Evolutionary conservation across 2,329 filamentous ascomycete genomes (phyloP), one percentile per base, ranked within the genome.

Genomic region (Talaromyces sp.): DNA sequence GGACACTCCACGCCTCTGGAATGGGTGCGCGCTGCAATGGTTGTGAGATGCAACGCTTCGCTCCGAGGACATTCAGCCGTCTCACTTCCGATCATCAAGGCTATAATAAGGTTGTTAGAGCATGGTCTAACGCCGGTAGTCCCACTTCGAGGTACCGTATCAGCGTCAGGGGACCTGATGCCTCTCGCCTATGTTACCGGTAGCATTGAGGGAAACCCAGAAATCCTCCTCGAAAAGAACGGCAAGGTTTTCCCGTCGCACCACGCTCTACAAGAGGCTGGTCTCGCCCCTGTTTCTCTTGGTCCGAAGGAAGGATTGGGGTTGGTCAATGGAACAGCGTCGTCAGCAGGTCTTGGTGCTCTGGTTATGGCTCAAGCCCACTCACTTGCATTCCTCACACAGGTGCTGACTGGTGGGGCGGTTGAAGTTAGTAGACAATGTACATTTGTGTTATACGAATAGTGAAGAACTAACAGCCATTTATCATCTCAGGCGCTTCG

Each of bases 341-440:
- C 74, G 47, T 80, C 75, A 57, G 76, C 77, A 9, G 79, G 76
- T 1, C 76, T 79, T 1, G 82, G 78, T 2, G 71, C 75, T 9
- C 70, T 85, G 27, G 82, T 73, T 3, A 65, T 84, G 1, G 75
- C 86, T 61, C 81, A 87, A 60, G 76, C 83, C 1, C 79, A 85
- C 57, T 75, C 81, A 34, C 75, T 87, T 3, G 81, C 81, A 1
- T 65, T 86, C 0, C 68, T 87, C 2, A 73, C 81, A 0, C 86
- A 89, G 68, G 69, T 85, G 0, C 73, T 88, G 2, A 88, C 87
- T 0, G 85, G 84, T 1, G 85, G 89, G 78, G 78, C 77, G 5
- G 81, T 83, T 1, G 87, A 90, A 70, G 83, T 51, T 23, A 30
- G 56, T 31, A 36, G 33, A 36, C 33, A 36, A 36, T 36, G 16